Evolutionary conservation across 495 filamentous ascomycete species (phyloP).

Genomic region (Hypomontagnella monticulosa): DNA sequence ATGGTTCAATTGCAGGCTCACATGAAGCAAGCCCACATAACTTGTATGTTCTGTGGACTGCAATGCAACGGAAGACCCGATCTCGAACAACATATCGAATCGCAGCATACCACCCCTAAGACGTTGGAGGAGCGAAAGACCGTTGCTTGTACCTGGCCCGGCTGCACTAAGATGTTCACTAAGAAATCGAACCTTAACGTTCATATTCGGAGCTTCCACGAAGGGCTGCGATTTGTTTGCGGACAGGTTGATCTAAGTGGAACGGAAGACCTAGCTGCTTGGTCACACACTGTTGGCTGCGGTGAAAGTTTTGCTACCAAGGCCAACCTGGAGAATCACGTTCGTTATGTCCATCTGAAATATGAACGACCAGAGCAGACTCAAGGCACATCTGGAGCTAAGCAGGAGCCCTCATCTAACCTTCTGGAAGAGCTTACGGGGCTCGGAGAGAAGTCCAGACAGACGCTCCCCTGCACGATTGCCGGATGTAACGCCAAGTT

Average conservation of each 20-base stretch:
- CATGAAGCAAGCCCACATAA: constrained; percentile 73
- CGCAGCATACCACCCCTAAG: constrained; percentile 67
- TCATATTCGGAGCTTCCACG: constrained; percentile 80
- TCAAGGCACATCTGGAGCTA: constrained; percentile 45
- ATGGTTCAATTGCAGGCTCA: constrained; percentile 76
- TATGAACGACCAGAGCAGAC: constrained; percentile 55
- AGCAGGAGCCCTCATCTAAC: constrained; percentile 45
- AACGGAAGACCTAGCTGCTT: constrained; percentile 67
- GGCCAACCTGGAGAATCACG: constrained; percentile 79
- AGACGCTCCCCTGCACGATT: constrained; percentile 66
- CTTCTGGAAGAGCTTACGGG: constrained; percentile 65
- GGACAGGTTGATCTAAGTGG: constrained; percentile 68
- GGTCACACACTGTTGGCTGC: constrained; percentile 74
- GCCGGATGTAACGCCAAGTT: constrained; percentile 68
- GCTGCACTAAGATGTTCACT: constrained; percentile 77
- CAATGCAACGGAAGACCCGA: constrained; percentile 68
- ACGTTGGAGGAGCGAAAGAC: constrained; percentile 68
- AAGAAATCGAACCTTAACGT: constrained; percentile 79
- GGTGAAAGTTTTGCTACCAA: constrained; percentile 74
- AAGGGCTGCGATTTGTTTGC: constrained; percentile 76
- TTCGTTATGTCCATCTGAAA: constrained; percentile 78
- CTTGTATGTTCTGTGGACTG: constrained; percentile 76
- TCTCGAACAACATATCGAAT: constrained; percentile 75
- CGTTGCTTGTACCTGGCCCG: constrained; percentile 69
- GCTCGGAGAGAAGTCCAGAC: constrained; percentile 63